Conservation (phyloP, 2,329 filamentous ascomycete species). For the Pseudogymnoascus sp. region DNA sequence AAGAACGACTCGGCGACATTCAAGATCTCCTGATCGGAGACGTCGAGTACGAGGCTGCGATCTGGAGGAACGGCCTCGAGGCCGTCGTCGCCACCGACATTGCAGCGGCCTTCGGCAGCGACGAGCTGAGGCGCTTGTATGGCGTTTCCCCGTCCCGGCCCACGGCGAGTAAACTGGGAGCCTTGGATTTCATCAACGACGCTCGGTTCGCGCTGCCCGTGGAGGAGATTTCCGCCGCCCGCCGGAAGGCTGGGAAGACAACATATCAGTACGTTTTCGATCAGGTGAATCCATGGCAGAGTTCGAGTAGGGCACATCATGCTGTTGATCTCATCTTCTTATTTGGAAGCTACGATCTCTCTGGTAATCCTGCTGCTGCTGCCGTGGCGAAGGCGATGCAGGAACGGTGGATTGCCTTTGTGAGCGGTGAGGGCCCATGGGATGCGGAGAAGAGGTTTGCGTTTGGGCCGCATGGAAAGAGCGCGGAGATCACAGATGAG, state of each 20-base stretch:
- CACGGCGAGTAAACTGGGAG: slow-evolving; percentile 33
- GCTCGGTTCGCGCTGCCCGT: slow-evolving; percentile 26
- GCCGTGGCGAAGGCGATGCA: slow-evolving; percentile 31
- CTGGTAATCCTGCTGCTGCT: slow-evolving; percentile 28
- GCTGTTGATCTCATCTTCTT: slow-evolving; percentile 38
- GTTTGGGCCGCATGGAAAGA: slow-evolving; percentile 33
- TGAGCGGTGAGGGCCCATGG: slow-evolving; percentile 32
- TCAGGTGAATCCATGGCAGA: slow-evolving; percentile 39
- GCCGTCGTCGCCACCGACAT: slow-evolving; percentile 28
- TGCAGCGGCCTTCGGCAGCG: slow-evolving; percentile 26
- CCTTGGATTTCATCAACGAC: slow-evolving; percentile 32
- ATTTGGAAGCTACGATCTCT: slow-evolving; percentile 34
- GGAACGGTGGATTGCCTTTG: slow-evolving; percentile 33
- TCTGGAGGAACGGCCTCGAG: slow-evolving; percentile 37
- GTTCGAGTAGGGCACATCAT: slow-evolving; percentile 37
- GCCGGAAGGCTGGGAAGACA: slow-evolving; percentile 18
- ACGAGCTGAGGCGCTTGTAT: slow-evolving; percentile 32
- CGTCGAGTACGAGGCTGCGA: slow-evolving; percentile 36
- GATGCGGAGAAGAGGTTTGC: slow-evolving; percentile 25
- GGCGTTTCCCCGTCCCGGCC: slow-evolving; percentile 33
- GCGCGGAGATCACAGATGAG: slow-evolving; percentile 25
- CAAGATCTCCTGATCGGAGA: slow-evolving; percentile 35
- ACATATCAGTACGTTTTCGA: slow-evolving; percentile 36
- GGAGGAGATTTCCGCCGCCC: slow-evolving; percentile 13
- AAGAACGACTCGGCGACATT: slow-evolving; percentile 25